Base-by-base conservation (phyloP, 257 asterid species). In the Fraxinus americana region DNA sequence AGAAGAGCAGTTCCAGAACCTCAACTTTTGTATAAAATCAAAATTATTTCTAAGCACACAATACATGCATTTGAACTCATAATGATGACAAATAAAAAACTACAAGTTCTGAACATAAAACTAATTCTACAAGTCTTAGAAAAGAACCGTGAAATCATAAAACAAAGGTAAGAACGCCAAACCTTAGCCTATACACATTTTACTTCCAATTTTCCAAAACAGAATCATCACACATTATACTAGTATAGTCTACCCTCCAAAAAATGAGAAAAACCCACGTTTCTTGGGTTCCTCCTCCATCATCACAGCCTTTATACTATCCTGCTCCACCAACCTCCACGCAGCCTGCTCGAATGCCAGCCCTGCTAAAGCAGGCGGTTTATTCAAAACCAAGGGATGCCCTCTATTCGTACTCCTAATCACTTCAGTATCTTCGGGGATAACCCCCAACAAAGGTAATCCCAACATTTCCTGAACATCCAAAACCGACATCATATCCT, bases 251-350 rank as follows among this genome's bases (percentile, higher is more conserved):
- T 90, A 95, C 78, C 96, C 83, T 41, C 97, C 96, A 27, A 95
- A 95, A 73, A 95, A 95, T 0, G 99, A 95, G 90, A 95, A 95
- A 70, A 90, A 93, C 1, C 98, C 99, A 0, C 96, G 90, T 72
- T 93, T 95, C 88, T 95, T 95, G 12, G 98, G 99, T 83, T 90
- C 97, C 78, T 94, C 98, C 86, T 95, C 98, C 88, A 93, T 71
- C 96, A 95, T 87, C 41, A 95, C 98, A 2, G 97, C 98, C 87
- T 88, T 86, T 97, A 95, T 95, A 79, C 93, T 95, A 80, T 95
- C 99, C 89, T 95, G 99, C 89, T 95, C 99, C 69, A 91, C 98
- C 91, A 95, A 76, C 87, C 99, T 85, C 99, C 98, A 95, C 0
- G 99, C 99, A 0, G 98, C 99, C 85, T 95, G 99, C 83, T 95